phyloP scores from a whole-genome alignment of 2,329 filamentous ascomycete genomes.

The Nemania diffusa region DNA sequence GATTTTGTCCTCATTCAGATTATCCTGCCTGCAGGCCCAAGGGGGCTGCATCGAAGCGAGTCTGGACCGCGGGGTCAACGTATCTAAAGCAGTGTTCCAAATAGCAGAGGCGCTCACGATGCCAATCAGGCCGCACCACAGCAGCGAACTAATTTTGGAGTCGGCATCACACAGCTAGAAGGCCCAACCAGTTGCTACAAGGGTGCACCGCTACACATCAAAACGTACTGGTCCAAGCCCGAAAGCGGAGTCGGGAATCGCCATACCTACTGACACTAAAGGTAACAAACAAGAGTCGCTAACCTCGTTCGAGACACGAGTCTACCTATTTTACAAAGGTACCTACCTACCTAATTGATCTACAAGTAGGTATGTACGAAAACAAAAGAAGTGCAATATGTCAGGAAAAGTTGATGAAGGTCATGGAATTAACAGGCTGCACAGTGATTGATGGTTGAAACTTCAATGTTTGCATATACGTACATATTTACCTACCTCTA shows the following conservation, averaged over 20 bases:
- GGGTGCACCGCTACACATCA: slow-evolving; percentile 20
- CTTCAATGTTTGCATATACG: background rate
- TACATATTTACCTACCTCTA: background rate
- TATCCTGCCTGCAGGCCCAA: slow-evolving; percentile 30
- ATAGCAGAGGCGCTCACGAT: slow-evolving; percentile 37
- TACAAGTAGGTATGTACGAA: background rate
- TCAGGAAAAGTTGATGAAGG: background rate
- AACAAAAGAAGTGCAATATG: background rate
- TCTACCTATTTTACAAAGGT: too few species aligned
- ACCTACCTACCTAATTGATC: too few species aligned
- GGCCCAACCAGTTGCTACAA: slow-evolving; percentile 25
- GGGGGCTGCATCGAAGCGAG: slow-evolving; percentile 35
- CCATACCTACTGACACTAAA: slow-evolving; percentile 24
- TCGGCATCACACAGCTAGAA: slow-evolving; percentile 30
- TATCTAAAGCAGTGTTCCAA: slow-evolving; percentile 32
- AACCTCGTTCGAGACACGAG: background rate
- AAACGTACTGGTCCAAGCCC: slow-evolving; percentile 23
- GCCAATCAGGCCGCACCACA: slow-evolving; percentile 38
- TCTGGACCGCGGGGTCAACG: slow-evolving; percentile 37
- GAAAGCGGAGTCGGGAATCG: slow-evolving; percentile 32
- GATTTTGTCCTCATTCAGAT: slow-evolving; percentile 18
- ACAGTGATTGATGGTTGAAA: background rate
- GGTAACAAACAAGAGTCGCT: slow-evolving; percentile 9
- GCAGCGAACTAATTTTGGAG: slow-evolving; percentile 27
- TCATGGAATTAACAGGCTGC: background rate